Conservation (phyloP, 257 asterid species). For the Perilla frutescens region DNA sequence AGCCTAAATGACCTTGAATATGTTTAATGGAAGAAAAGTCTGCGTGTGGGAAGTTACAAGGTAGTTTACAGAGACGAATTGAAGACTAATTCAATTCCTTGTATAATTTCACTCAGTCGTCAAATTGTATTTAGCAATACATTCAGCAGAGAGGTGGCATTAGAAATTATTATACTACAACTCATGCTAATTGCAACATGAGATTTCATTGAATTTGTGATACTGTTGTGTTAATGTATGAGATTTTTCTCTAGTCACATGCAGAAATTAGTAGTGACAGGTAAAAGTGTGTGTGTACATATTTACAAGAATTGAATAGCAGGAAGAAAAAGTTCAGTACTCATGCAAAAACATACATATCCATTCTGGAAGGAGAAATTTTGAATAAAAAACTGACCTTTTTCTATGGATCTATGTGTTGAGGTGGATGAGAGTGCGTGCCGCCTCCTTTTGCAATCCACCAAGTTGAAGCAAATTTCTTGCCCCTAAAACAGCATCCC, state of each 20-base stretch:
- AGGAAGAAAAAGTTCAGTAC: no score
- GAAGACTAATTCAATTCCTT: not conserved
- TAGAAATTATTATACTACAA: not conserved
- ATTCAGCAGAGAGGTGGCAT: not conserved
- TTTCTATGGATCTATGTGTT: conserved; percentile 47
- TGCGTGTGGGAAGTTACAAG: not conserved
- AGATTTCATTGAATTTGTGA: no score
- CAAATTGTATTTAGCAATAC: no score
- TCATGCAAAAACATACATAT: no score
- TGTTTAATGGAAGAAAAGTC: not conserved
- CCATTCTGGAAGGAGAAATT: no score
- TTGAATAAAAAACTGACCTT: conserved; percentile 11
- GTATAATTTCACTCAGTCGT: no score
- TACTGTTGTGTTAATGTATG: no score
- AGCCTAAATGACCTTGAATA: not conserved
- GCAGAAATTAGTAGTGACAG: no score
- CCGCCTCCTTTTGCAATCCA: conserved; percentile 70
- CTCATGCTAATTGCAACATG: not conserved
- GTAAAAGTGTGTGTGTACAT: no score
- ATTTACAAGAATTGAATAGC: no score
- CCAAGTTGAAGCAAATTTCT: conserved; percentile 58
- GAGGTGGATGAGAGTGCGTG: conserved; percentile 52
- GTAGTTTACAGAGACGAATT: not conserved
- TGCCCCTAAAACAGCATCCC: conserved; percentile 66
- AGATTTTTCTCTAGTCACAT: no score